Percentiles rank a stretch among this genome's conserved stretches.
phyloP scores from a whole-genome alignment of 2,329 filamentous ascomycete species.

The Diaporthe ilicicola region DNA sequence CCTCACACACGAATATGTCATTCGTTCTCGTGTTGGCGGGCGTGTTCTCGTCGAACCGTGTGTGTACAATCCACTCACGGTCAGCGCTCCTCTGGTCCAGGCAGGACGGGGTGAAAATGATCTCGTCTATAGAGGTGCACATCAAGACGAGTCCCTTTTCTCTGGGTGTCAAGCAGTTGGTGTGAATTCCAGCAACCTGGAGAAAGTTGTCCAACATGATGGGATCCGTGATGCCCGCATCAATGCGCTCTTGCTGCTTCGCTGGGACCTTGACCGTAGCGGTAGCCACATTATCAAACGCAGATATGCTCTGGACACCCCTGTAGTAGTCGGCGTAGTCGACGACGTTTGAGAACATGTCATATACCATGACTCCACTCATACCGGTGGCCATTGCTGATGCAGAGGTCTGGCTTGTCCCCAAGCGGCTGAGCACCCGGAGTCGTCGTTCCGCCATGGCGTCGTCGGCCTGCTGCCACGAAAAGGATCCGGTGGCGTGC shows the following conservation, averaged over 20 bases:
- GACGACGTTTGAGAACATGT: slow-evolving; percentile 28
- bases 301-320: slow-evolving; percentile 29
- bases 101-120: slow-evolving; percentile 31
- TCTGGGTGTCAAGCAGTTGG: slow-evolving; percentile 43
- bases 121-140: slow-evolving; percentile 36
- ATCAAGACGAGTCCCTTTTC: slow-evolving; percentile 37
- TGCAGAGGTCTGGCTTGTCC: neutral
- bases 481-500: slow-evolving; percentile 5
- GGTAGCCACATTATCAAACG: slow-evolving; percentile 28
- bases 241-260: neutral
- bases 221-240: slow-evolving; percentile 27
- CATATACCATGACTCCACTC: slow-evolving; percentile 50
- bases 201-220: slow-evolving; percentile 43
- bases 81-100: neutral
- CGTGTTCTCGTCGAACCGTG: slow-evolving; percentile 16
- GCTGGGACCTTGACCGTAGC: slow-evolving; percentile 30
- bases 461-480: neutral
- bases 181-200: slow-evolving; percentile 47
- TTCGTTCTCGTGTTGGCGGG: slow-evolving; percentile 29
- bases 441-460: neutral
- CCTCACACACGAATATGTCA: slow-evolving; percentile 38
- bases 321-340: slow-evolving; percentile 33
- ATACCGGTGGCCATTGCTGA: slow-evolving; percentile 38
- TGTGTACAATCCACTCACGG: slow-evolving; percentile 26
- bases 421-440: slow-evolving; percentile 1